A percentile compares a stretch with the other conserved stretches of the same genome.
phyloP scores from a whole-genome alignment of 2,329 filamentous ascomycete genomes.

The Canariomyces notabilis region DNA sequence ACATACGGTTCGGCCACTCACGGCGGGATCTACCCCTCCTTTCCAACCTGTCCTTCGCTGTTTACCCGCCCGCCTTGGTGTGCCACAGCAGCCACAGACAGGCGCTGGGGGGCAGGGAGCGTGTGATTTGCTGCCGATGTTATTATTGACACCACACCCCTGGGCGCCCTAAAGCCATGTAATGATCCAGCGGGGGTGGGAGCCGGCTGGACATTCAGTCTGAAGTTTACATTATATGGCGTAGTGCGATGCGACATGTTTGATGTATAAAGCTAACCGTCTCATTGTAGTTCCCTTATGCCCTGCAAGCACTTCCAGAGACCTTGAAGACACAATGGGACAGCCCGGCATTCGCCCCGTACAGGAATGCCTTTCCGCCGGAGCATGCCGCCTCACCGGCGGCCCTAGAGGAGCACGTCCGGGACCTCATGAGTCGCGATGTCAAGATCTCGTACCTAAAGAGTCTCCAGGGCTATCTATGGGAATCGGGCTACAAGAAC shows the following conservation, averaged over 20 bases:
- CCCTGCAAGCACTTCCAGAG: constrained; percentile 59
- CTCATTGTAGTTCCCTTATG: constrained; percentile 65
- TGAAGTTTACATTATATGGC: not conserved
- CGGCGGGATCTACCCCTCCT: constrained; percentile 11
- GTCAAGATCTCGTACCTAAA: constrained; percentile 75
- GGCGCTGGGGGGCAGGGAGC: not conserved
- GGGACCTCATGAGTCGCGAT: constrained; percentile 65
- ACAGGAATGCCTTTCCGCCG: constrained; percentile 65
- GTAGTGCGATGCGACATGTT: not conserved
- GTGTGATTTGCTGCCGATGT: not conserved
- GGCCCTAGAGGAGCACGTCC: constrained; percentile 61
- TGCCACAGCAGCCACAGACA: constrained; percentile 6
- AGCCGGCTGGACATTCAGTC: not conserved
- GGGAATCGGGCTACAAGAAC: constrained; percentile 66
- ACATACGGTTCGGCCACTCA: constrained; percentile 13
- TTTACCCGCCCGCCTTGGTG: not conserved
- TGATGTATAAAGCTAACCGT: not conserved
- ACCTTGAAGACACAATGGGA: constrained; percentile 65
- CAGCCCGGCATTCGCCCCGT: constrained; percentile 56
- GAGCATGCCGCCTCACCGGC: constrained; percentile 55
- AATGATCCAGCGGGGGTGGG: not conserved
- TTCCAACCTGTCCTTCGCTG: not conserved
- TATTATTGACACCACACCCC: not conserved
- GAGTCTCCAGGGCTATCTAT: constrained; percentile 73
- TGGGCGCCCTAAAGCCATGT: not conserved